These are phyloP conservation scores for Blastobotrys raffinosifermentans DNA, from an alignment of 1,139 yeast genomes.

Conservation along the genomic window DNA sequence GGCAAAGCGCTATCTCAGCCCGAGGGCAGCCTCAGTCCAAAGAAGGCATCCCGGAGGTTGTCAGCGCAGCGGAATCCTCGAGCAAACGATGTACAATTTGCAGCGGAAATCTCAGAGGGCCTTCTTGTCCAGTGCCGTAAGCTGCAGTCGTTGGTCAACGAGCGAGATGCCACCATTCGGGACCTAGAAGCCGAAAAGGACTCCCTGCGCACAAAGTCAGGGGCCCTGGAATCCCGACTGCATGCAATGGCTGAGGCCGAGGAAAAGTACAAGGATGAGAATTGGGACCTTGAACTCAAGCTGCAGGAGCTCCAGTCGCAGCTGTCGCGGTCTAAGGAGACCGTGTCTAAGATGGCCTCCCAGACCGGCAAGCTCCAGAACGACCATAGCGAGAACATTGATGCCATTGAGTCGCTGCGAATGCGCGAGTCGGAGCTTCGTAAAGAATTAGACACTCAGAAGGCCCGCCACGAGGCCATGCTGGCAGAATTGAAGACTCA, in stretches of 20 bases:
- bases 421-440: constrained; percentile 27
- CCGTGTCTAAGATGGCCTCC: constrained; percentile 24
- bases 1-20: constrained; percentile 7
- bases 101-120: constrained; percentile 77
- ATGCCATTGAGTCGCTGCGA: constrained; percentile 29
- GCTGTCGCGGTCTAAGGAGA: constrained; percentile 23
- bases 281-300: constrained; percentile 71
- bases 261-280: constrained; percentile 51
- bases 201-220: constrained; percentile 36
- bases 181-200: constrained; percentile 42
- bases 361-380: constrained; percentile 24
- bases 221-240: constrained; percentile 32
- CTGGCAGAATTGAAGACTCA: constrained; percentile 10
- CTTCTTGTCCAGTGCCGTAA: constrained; percentile 73
- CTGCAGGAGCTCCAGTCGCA: constrained; percentile 48
- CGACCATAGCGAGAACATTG: constrained; percentile 28
- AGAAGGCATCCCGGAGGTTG: constrained; percentile 46
- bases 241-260: constrained; percentile 36
- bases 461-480: constrained; percentile 22
- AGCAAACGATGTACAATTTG: constrained; percentile 64
- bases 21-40: constrained; percentile 1
- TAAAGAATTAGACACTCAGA: constrained; percentile 24
- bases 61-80: constrained; percentile 76
- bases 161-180: constrained; percentile 47
- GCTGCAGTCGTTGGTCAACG: constrained; percentile 49